Evolutionary conservation across 73 alveolate species (phyloP).

Genomic region (Paramecium pentaurelia): DNA sequence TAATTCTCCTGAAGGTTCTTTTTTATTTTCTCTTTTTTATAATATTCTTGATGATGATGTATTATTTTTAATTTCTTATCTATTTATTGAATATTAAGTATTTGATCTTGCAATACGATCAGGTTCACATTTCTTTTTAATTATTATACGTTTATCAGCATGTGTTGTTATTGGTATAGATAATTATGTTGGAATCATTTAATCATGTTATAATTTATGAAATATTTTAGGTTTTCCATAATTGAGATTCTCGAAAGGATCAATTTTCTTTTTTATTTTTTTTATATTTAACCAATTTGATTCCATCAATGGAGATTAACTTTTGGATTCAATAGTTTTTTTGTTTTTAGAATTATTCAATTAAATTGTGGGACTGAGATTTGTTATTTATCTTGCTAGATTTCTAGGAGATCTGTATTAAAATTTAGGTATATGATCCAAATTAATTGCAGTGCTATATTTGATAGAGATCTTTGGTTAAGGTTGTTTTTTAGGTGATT

Average conservation of each 20-base stretch:
- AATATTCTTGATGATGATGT: neutral
- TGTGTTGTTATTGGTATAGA: neutral
- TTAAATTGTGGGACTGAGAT: neutral
- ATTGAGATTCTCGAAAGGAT: neutral
- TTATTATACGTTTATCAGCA: neutral
- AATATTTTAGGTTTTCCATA: constrained; percentile 1
- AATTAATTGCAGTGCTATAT: neutral
- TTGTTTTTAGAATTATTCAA: neutral
- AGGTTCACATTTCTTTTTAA: neutral
- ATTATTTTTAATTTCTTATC: neutral
- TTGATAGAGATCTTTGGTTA: neutral
- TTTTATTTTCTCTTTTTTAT: neutral
- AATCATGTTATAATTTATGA: neutral
- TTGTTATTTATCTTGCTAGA: neutral
- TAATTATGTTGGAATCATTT: constrained; percentile 10
- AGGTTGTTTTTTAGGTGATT: neutral
- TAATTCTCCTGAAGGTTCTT: neutral
- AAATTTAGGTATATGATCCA: neutral
- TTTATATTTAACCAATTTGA: neutral
- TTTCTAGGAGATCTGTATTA: neutral
- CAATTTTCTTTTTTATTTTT: neutral
- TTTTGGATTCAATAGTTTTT: neutral
- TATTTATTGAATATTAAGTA: neutral
- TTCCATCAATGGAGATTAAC: neutral
- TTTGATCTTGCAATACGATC: neutral